Base-by-base conservation (phyloP, 1,139 yeast species). In the Suhomyces bokatorum region DNA sequence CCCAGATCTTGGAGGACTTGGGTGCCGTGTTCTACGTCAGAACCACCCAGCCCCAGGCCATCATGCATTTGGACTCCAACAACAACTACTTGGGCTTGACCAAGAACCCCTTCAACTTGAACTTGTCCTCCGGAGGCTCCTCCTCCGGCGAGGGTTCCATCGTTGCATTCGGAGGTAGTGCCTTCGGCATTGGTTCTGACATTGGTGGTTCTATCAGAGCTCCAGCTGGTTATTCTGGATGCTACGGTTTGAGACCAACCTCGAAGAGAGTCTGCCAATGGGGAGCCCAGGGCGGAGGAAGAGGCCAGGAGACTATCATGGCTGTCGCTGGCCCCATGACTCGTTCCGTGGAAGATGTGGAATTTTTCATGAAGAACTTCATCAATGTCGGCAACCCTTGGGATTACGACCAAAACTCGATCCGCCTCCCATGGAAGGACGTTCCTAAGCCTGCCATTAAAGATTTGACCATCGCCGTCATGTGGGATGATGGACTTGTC, bases 101-200 rank as follows among this genome's bases (percentile, higher is more conserved):
- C 14, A 62, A 62, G 48, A 69, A 70, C 50, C 79, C 79, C 9
- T 64, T 52, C 58, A 73, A 74, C 53, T 55, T 70, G 55, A 54
- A 61, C 8, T 68, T 74, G 49, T 62, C 76, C 4, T 59, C 77
- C 3, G 79, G 79, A 49, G 95, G 95, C 10, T 83, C 89, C 0
- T 83, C 89, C 1, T 83, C 87, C 29, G 95, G 95, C 53, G 93
- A 85, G 62, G 90, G 91, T 52, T 78, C 90, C 0, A 62, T 82
- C 53, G 80, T 82, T 37, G 80, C 78, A 1, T 78, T 82, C 63
- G 84, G 81, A 38, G 89, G 84, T 10, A 79, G 87, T 27, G 72
- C 80, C 2, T 51, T 85, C 35, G 91, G 91, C 37, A 73, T 85
- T 46, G 93, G 93, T 15, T 77, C 87, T 34, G 95, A 86, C 63